Evolutionary conservation across 2,329 filamentous ascomycete genomes (phyloP).

Genomic region (Sarocladium kiliense): DNA sequence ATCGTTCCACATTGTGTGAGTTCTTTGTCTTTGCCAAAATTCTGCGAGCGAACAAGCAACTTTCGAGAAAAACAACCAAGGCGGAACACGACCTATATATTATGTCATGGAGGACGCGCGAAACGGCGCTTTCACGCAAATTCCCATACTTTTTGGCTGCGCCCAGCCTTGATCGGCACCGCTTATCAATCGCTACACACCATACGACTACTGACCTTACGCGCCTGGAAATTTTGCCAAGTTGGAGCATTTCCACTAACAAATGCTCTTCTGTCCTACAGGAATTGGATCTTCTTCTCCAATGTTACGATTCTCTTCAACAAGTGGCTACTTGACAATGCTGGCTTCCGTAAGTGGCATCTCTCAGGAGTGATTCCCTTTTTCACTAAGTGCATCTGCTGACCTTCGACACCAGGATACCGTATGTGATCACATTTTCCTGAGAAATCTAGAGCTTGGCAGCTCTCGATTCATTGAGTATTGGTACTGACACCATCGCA

Average conservation of each 20-base stretch:
- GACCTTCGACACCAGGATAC: background rate
- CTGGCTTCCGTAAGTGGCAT: conserved; percentile 63
- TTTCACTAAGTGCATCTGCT: background rate
- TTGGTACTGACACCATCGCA: conserved; percentile 15
- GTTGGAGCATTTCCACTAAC: background rate
- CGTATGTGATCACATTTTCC: background rate
- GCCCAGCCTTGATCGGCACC: background rate
- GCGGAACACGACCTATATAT: too few species aligned
- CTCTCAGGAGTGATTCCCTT: background rate
- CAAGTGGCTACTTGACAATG: conserved; percentile 77
- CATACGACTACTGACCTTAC: background rate
- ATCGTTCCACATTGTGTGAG: conserved; percentile 7
- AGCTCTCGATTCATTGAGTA: background rate
- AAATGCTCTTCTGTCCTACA: background rate
- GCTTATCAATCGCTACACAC: background rate
- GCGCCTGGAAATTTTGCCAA: background rate
- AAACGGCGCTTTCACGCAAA: background rate
- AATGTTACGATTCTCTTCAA: conserved; percentile 87
- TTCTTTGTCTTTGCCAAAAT: background rate
- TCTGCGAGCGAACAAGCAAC: too few species aligned
- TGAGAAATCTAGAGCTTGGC: background rate
- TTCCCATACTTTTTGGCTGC: background rate
- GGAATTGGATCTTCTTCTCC: conserved; percentile 74
- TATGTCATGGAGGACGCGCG: too few species aligned
- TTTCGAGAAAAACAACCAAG: too few species aligned